Evolutionary conservation across 176 grass and related monocot genomes (phyloP).

Genomic region (Rhynchospora tenuis): DNA sequence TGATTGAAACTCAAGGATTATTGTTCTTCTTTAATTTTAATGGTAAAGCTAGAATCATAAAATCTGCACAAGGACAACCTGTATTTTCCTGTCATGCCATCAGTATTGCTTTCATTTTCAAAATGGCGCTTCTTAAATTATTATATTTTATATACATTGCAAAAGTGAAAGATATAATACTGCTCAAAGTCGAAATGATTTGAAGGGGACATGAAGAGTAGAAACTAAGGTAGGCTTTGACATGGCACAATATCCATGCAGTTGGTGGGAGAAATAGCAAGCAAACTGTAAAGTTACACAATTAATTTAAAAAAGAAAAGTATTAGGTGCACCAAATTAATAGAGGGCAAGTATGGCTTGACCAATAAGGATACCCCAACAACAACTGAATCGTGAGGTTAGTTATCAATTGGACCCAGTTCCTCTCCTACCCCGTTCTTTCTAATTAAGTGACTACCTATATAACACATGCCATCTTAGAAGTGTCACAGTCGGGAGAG

Average conservation of each 20-base stretch:
- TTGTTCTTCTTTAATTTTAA: neutral
- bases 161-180: neutral
- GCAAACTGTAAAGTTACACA: neutral
- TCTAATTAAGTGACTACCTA: conserved; percentile 8
- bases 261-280: neutral
- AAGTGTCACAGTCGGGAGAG: neutral
- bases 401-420: conserved; percentile 15
- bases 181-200: neutral
- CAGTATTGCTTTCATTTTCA: neutral
- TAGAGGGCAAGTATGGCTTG: conserved; percentile 19
- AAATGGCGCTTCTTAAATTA: neutral
- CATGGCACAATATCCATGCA: conserved; percentile 1
- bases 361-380: neutral
- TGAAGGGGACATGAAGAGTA: neutral
- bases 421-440: conserved; percentile 9
- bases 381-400: conserved; percentile 12
- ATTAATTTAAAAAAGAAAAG: neutral
- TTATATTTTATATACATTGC: neutral
- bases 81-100: neutral
- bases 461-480: neutral
- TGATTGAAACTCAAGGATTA: neutral
- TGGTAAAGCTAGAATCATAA: neutral
- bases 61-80: neutral
- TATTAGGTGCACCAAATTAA: conserved; percentile 36
- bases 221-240: neutral